A percentile compares a stretch with the other conserved stretches of the same genome.
Evolutionary conservation across 345 rosid species (phyloP).

Genomic region (Linum usitatissimum): DNA sequence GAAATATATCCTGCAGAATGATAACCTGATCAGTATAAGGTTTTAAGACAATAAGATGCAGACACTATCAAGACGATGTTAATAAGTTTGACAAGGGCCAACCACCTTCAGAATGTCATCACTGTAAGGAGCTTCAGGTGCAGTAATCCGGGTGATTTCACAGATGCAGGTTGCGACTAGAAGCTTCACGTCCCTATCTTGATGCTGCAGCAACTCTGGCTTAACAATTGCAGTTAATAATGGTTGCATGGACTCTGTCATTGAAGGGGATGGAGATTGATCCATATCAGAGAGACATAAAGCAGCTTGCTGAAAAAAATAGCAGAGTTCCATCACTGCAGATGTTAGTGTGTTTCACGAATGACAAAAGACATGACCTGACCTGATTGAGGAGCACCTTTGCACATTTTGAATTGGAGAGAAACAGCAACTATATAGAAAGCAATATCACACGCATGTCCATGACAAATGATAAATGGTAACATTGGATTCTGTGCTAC

Average conservation of each 20-base stretch:
- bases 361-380: slow-evolving; percentile 1
- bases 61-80: neutral
- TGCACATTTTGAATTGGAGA: neutral
- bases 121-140: slow-evolving; percentile 93
- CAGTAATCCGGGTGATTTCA: slow-evolving; percentile 91
- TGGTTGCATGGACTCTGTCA: slow-evolving; percentile 69
- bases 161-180: slow-evolving; percentile 92
- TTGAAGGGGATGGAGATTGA: slow-evolving; percentile 61
- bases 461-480: neutral
- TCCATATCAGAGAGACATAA: slow-evolving; percentile 76
- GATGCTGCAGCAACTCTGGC: slow-evolving; percentile 77
- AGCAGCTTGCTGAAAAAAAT: slow-evolving; percentile 65
- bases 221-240: slow-evolving; percentile 67
- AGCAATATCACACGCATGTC: neutral
- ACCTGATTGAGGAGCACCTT: neutral
- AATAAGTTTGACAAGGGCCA: slow-evolving; percentile 9
- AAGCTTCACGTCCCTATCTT: slow-evolving; percentile 87
- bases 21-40: slow-evolving; percentile 11
- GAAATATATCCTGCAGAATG: slow-evolving; percentile 68
- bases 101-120: slow-evolving; percentile 77
- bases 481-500: too few relatives aligned
- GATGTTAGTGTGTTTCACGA: neutral
- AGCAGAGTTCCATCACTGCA: neutral
- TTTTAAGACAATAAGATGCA: slow-evolving; percentile 11
- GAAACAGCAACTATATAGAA: neutral